Evolutionary conservation across 2,329 filamentous ascomycete species (phyloP), one percentile per base, ranked within the genome.

Genomic region (Neospermospora avenae): DNA sequence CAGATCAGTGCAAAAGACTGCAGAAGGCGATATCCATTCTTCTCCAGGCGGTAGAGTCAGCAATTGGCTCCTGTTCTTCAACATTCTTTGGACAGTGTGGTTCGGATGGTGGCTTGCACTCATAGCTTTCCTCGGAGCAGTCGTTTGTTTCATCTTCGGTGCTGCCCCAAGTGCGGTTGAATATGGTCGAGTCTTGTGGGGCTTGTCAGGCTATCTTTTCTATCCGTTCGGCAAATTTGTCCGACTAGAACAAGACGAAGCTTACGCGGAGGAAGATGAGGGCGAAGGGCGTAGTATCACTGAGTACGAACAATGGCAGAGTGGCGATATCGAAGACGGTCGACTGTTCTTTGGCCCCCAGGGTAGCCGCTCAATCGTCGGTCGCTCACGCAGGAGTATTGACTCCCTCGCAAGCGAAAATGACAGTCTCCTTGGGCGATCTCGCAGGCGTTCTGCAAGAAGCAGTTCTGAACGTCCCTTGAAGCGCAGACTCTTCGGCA

Each of bases 251-350:
- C 90, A 93, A 73, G 95, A 99, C 68, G 95, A 98, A 71, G 89
- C 90, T 45, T 99, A 99, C 72, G 81, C 91, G 51, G 90, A 97
- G 62, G 95, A 99, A 76, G 95, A 99, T 70, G 86, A 95, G 71
- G 93, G 93, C 42, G 95, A 99, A 76, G 95, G 95, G 20, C 86
- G 95, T 71, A 98, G 93, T 77, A 97, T 99, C 71, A 96, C 91
- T 70, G 95, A 99, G 77, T 99, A 99, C 73, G 95, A 99, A 74
- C 92, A 96, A 76, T 99, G 95, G 95, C 95, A 99, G 77, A 97
- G 87, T 72, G 95, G 95, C 54, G 95, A 99, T 71, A 83, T 99
- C 35, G 95, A 99, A 75, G 92, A 98, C 73, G 95, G 95, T 3
- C 85, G 93, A 35, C 83, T 99, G 2, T 98, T 99, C 78, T 99